Conservation (phyloP, 2,329 filamentous ascomycete species). For the Aspergillus pseudoviridinutans region DNA sequence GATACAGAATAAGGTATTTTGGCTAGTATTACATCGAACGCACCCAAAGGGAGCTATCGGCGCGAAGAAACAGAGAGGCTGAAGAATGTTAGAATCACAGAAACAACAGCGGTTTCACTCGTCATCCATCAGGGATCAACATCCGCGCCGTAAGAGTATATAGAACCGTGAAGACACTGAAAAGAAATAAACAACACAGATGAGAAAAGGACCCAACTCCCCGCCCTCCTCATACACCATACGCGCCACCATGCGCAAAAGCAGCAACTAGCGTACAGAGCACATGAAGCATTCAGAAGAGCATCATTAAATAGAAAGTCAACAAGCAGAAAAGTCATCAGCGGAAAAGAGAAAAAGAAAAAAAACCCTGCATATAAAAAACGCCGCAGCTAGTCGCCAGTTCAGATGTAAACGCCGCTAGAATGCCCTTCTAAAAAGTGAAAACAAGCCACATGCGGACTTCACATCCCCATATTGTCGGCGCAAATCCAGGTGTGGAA, state of each 20-base stretch:
- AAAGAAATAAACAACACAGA: constrained; percentile 9
- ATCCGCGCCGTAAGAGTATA: constrained; percentile 7
- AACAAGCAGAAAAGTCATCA: constrained; percentile 4
- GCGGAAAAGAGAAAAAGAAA: constrained; percentile 2
- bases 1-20: constrained; percentile 18
- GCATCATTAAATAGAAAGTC: constrained; percentile 7
- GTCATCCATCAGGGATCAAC: constrained; percentile 16
- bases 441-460: neutral
- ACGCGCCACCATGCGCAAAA: constrained; percentile 9
- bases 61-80: neutral
- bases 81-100: constrained; percentile 1
- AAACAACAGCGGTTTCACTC: neutral
- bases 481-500: neutral
- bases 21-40: constrained; percentile 27
- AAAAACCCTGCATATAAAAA: constrained; percentile 3
- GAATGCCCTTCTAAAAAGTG: neutral
- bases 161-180: constrained; percentile 12
- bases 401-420: neutral
- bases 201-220: constrained; percentile 17
- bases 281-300: constrained; percentile 4
- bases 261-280: neutral
- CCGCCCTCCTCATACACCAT: constrained; percentile 20
- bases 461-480: neutral
- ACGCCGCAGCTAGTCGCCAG: neutral
- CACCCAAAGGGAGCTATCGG: constrained; percentile 8